A percentile compares a stretch with the other conserved stretches of the same genome.
phyloP scores from a whole-genome alignment of 2,329 filamentous ascomycete species.

The Colletotrichum graminicola region DNA sequence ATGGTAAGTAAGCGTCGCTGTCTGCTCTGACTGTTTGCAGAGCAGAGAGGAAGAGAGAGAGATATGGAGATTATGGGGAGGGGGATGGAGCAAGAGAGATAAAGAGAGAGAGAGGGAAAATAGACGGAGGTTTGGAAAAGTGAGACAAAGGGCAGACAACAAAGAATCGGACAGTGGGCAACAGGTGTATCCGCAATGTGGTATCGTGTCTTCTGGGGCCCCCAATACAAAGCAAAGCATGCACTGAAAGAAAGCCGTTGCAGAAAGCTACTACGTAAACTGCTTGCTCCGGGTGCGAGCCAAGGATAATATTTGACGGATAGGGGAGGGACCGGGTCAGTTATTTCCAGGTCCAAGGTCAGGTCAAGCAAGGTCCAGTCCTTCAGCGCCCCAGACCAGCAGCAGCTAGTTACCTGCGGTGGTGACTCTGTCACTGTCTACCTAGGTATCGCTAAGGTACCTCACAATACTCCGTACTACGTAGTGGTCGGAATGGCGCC shows the following conservation, averaged over 20 bases:
- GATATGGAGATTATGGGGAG: neutral
- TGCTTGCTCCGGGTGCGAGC: neutral
- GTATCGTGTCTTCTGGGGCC: neutral
- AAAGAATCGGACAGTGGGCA: conserved; percentile 1
- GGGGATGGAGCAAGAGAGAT: neutral
- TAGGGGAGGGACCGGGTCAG: conserved; percentile 10
- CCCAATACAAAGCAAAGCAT: neutral
- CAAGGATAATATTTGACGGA: conserved; percentile 2
- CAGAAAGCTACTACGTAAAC: conserved; percentile 7
- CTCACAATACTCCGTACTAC: no score
- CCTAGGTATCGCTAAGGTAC: no score
- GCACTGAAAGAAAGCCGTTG: conserved; percentile 9
- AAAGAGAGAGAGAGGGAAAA: neutral
- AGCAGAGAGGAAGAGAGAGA: neutral
- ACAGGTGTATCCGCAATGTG: neutral
- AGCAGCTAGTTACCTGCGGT: neutral
- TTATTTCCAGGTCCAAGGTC: conserved; percentile 27
- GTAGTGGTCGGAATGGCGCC: neutral
- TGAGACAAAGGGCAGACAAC: conserved; percentile 11
- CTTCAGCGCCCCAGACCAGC: neutral
- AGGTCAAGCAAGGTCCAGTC: neutral
- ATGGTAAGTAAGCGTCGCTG: neutral
- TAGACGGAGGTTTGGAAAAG: neutral
- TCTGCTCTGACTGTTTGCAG: conserved; percentile 3
- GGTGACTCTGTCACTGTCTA: no score